A percentile compares a stretch with the other conserved stretches of the same genome.
Evolutionary conservation across 2,329 filamentous ascomycete species (phyloP).

Genomic region (Epichloe typhina): DNA sequence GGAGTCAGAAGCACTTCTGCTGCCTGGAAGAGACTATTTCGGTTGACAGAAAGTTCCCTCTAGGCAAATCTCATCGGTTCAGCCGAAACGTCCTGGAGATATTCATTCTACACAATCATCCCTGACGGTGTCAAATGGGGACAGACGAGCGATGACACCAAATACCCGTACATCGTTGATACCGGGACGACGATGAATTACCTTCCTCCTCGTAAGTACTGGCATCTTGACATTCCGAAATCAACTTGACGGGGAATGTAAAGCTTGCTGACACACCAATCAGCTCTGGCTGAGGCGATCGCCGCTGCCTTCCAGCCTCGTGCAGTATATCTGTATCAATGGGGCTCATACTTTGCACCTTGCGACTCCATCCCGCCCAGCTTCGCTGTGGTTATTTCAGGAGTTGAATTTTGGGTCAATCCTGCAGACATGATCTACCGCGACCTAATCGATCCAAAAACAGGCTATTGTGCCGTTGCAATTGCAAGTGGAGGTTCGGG

Average conservation of each 20-base stretch:
- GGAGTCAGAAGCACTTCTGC: not conserved
- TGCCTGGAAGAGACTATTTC: not conserved
- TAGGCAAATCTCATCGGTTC: constrained; percentile 31
- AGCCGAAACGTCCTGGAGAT: constrained; percentile 26
- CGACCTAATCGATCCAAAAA: constrained; percentile 28
- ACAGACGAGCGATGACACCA: constrained; percentile 25
- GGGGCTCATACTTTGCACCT: constrained; percentile 33
- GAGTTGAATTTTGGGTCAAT: constrained; percentile 32
- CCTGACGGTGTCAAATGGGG: constrained; percentile 34
- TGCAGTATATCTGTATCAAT: constrained; percentile 32
- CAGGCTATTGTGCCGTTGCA: constrained; percentile 34
- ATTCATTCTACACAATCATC: constrained; percentile 41
- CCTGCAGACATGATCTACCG: constrained; percentile 34
- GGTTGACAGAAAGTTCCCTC: constrained; percentile 1
- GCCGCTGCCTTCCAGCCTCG: constrained; percentile 32
- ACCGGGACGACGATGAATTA: constrained; percentile 39
- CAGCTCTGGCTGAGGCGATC: constrained; percentile 34
- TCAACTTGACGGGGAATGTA: not conserved
- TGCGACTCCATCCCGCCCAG: constrained; percentile 33
- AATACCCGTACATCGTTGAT: constrained; percentile 38
- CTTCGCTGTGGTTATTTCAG: constrained; percentile 32
- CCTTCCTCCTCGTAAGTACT: constrained; percentile 31
- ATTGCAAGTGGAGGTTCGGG: constrained; percentile 30
- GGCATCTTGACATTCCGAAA: not conserved
- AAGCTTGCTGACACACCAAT: not conserved